Evolutionary conservation across 1,139 yeast genomes (phyloP).

Genomic region (Pichia terricola): DNA sequence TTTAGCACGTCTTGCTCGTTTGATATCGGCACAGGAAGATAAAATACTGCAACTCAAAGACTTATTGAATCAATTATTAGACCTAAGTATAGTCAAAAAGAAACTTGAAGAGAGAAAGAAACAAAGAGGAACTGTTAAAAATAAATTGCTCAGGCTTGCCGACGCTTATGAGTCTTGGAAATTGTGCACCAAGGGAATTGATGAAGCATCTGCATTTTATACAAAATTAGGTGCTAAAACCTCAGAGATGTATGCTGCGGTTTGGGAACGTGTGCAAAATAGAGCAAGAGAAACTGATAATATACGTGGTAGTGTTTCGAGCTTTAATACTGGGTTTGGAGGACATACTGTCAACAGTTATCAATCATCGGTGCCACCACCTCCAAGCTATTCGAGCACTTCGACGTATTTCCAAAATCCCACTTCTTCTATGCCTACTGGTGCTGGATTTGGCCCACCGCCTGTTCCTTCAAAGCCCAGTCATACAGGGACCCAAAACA

Average conservation of each 20-base stretch:
- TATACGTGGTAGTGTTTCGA: conserved; percentile 1
- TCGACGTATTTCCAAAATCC: no score
- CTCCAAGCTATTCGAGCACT: background rate
- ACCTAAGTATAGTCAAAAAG: conserved; percentile 33
- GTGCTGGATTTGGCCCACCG: conserved; percentile 14
- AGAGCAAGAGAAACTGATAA: conserved; percentile 16
- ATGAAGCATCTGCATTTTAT: conserved; percentile 58
- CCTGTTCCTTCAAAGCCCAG: conserved; percentile 20
- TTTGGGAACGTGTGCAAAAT: conserved; percentile 28
- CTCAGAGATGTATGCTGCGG: conserved; percentile 29
- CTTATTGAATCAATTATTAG: conserved; percentile 48
- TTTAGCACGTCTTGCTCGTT: conserved; percentile 56
- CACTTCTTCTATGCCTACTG: background rate
- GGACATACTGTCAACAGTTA: conserved; percentile 7
- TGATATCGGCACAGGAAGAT: conserved; percentile 53
- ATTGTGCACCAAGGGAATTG: conserved; percentile 47
- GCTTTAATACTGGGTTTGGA: conserved; percentile 5
- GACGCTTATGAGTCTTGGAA: conserved; percentile 44
- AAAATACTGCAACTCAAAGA: conserved; percentile 48
- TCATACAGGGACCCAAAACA: background rate
- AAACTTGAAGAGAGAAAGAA: conserved; percentile 31
- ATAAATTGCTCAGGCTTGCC: conserved; percentile 39
- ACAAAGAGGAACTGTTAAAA: conserved; percentile 19
- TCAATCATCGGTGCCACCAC: background rate
- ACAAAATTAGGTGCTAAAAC: conserved; percentile 41